Evolutionary conservation across 345 rosid species (phyloP).

Genomic region (Moricandia arvensis): DNA sequence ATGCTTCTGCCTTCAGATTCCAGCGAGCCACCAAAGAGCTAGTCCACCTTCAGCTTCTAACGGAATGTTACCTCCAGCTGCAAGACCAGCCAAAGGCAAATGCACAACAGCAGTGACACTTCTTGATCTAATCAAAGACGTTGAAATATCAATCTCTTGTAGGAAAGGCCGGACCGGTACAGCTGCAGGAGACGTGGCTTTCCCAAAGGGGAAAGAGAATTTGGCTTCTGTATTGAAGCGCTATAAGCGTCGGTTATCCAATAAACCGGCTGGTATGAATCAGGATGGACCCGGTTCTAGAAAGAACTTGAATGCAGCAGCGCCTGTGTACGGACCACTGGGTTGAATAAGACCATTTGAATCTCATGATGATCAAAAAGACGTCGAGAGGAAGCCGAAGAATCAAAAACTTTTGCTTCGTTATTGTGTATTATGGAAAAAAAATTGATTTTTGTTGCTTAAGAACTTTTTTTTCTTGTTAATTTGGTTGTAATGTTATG

Average conservation of each 20-base stretch:
- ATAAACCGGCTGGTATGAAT: conserved; percentile 40
- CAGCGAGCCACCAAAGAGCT: conserved; percentile 50
- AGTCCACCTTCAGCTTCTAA: conserved; percentile 57
- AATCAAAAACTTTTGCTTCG: conserved; percentile 32
- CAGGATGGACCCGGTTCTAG: conserved; percentile 48
- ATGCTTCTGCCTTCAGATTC: conserved; percentile 84
- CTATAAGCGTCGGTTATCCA: conserved; percentile 80
- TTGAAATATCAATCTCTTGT: conserved; percentile 79
- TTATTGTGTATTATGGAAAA: conserved; percentile 37
- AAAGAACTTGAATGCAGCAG: conserved; percentile 36
- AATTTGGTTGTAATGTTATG: conserved; percentile 37
- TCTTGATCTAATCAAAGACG: conserved; percentile 82
- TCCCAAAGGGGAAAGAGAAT: conserved; percentile 91
- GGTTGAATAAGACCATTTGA: conserved; percentile 17
- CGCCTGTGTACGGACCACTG: conserved; percentile 28
- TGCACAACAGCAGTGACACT: conserved; percentile 68
- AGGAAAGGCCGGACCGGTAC: conserved; percentile 94
- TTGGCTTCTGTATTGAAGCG: conserved; percentile 95
- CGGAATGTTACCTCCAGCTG: conserved; percentile 69
- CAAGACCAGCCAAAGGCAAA: conserved; percentile 75
- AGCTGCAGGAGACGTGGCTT: conserved; percentile 97
- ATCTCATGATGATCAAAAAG: conserved; percentile 6
- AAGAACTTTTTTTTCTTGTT: conserved; percentile 12
- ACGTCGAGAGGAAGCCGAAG: conserved; percentile 26
- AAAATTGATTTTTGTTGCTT: conserved; percentile 31